Evolutionary conservation across 441 rosid genomes (phyloP), one percentile per base, ranked within the genome.

Genomic region (Croton setiger): DNA sequence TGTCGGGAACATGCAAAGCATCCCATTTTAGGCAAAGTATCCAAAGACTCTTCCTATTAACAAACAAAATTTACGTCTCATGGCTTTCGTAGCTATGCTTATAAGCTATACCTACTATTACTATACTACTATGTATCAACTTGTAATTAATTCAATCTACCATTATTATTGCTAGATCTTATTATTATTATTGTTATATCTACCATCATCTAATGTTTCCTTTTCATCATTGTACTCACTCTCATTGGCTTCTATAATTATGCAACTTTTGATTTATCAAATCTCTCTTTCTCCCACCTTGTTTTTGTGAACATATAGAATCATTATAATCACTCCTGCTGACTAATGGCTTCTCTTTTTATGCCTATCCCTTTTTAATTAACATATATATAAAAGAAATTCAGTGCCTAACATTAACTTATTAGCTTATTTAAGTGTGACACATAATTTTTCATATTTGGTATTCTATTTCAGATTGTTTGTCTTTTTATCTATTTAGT

Each of bases 1-100:
- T 86, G 92, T 88, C 86, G 96, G 97, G 90, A 91, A 87, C 93
- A 87, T 80, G 93, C 89, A 89, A 88, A 80, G 74, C 80, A 78
- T 89, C 86, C 79, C 92, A 66, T 82, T 82, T 81, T 76, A 83
- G 89, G 88, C 72, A 87, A 71, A 75, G 67, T 74, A 76, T 75
- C 80, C 71, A 68, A 69, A 63, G 61, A 54, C 53, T 52, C 45
- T 4, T 35, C 47, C 36, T 15, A 43, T 45, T 1, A 53, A 11
- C 18, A 54, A 52, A 62, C 56, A 69, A 14, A 23, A 12, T 63
- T 45, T 2, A 21, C 4, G 36, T 3, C 58, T 63, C 51, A 15
- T 57, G 63, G 4, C 63, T 47, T 2, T 68, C 45, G 33, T 68
- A 5, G 44, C 12, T n/a, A 47, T 68, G 47, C 6, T 37, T 49